phyloP scores from a whole-genome alignment of 2,329 filamentous ascomycete genomes.

The Beauveria rudraprayagi region DNA sequence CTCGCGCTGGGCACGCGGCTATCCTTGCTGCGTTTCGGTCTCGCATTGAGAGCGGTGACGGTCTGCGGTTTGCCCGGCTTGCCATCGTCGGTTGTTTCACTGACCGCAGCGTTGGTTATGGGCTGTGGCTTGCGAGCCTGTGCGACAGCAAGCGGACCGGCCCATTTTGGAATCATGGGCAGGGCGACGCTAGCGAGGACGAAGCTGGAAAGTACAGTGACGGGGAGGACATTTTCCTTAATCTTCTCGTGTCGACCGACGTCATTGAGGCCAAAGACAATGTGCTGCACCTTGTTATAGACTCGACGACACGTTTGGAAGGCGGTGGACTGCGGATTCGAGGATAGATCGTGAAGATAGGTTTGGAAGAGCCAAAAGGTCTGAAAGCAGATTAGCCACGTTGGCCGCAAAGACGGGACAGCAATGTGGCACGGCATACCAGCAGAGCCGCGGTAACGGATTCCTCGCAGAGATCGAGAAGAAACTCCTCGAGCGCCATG shows the following conservation, averaged over 20 bases:
- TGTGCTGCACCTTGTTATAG: conserved; percentile 83
- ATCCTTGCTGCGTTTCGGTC: conserved; percentile 41
- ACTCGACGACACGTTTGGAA: conserved; percentile 78
- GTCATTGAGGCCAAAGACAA: conserved; percentile 73
- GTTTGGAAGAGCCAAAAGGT: conserved; percentile 90
- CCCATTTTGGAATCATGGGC: conserved; percentile 68
- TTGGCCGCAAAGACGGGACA: not conserved
- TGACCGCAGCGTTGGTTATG: conserved; percentile 19
- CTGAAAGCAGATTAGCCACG: conserved; percentile 32
- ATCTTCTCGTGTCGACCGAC: conserved; percentile 64
- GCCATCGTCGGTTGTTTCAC: conserved; percentile 34
- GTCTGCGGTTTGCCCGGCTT: conserved; percentile 64
- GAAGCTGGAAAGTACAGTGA: conserved; percentile 73
- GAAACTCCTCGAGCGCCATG: conserved; percentile 83
- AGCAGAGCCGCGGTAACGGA: conserved; percentile 76
- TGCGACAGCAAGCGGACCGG: conserved; percentile 71
- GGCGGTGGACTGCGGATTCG: conserved; percentile 64
- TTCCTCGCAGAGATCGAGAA: conserved; percentile 78
- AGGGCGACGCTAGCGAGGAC: conserved; percentile 69
- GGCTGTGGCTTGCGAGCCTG: conserved; percentile 68
- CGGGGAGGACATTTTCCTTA: conserved; percentile 71
- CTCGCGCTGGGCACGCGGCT: conserved; percentile 36
- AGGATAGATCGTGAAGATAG: conserved; percentile 72
- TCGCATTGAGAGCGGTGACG: conserved; percentile 42
- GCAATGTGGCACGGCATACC: conserved; percentile 38